Base-by-base conservation (phyloP, 441 rosid species). In the Mallotus repandus region DNA sequence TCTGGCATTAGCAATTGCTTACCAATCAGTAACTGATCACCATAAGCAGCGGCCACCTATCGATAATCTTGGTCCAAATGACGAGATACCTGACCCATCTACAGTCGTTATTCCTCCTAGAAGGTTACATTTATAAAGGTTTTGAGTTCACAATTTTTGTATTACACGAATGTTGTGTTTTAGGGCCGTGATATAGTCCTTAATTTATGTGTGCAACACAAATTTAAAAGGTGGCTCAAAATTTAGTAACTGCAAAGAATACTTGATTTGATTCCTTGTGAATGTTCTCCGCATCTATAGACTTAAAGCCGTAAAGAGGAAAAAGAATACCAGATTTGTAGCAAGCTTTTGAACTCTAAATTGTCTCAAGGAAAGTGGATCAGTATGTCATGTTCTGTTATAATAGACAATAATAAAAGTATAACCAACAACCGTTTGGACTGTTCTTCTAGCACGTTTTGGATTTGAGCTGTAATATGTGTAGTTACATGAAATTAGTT, bases 1-100 rank as follows among this genome's bases (percentile, higher is more conserved):
- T 60, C 85, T 94, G 74, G 98, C 97, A 66, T 81, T 94, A 81
- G 95, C 95, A 66, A 92, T 94, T 87, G 97, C 94, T 18, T 94
- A 90, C 84, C 97, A 92, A 79, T 90, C 91, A 2, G 89, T 80
- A 49, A 89, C 97, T 2, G 73, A 88, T 73, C 91, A 84, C 76
- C 97, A 90, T 71, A 90, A 84, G 87, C 91, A 81, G 79, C 89
- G 87, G 41, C 98, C 98, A 0, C 97, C 97, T 1, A 83, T 94
- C 0, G 78, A 87, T 66, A 76, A 89, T 79, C 89, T 92, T 32
- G 96, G 89, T 56, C 86, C 90, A 15, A 71, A 80, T 48, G 93
- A 90, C 77, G 66, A 68, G 6, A 81, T 89, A 64, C 89, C 85
- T 0, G 73, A 80, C 69, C 90, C 83, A 4, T 86, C 89, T 18